A percentile compares a stretch with the other conserved stretches of the same genome.
phyloP scores from a whole-genome alignment of 2,329 filamentous ascomycete species.

The Aaosphaeria arxii region DNA sequence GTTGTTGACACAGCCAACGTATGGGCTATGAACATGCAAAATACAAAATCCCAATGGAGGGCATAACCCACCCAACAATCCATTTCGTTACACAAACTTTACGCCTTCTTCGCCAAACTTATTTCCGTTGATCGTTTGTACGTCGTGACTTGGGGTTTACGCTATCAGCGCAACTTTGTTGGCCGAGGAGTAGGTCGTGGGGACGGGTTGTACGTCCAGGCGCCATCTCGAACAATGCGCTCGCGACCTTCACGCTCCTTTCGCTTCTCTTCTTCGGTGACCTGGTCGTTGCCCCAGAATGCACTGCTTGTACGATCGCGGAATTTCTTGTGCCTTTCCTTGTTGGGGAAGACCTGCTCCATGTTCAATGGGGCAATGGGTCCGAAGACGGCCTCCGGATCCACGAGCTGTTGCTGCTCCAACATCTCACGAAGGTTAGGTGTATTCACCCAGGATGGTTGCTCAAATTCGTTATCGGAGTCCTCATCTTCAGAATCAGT shows the following conservation, averaged over 20 bases:
- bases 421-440: conserved; percentile 76
- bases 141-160: too few relatives aligned
- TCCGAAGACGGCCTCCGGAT: conserved; percentile 84
- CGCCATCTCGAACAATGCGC: conserved; percentile 75
- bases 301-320: conserved; percentile 88
- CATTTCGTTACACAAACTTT: too few relatives aligned
- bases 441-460: conserved; percentile 85
- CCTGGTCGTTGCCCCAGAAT: conserved; percentile 81
- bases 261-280: conserved; percentile 84
- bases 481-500: conserved; percentile 92
- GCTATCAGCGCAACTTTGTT: too few relatives aligned
- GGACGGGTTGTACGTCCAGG: conserved; percentile 57
- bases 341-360: conserved; percentile 82
- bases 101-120: too few relatives aligned
- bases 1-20: too few relatives aligned
- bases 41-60: too few relatives aligned
- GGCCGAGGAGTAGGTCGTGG: conserved; percentile 10
- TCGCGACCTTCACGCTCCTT: conserved; percentile 78
- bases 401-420: conserved; percentile 76
- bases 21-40: too few relatives aligned
- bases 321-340: conserved; percentile 85
- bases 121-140: too few relatives aligned
- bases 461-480: conserved; percentile 59
- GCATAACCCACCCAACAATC: too few relatives aligned
- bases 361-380: conserved; percentile 84